Base-by-base conservation (phyloP, 352 stramenopile genomes). In the Phytophthora sp. region DNA sequence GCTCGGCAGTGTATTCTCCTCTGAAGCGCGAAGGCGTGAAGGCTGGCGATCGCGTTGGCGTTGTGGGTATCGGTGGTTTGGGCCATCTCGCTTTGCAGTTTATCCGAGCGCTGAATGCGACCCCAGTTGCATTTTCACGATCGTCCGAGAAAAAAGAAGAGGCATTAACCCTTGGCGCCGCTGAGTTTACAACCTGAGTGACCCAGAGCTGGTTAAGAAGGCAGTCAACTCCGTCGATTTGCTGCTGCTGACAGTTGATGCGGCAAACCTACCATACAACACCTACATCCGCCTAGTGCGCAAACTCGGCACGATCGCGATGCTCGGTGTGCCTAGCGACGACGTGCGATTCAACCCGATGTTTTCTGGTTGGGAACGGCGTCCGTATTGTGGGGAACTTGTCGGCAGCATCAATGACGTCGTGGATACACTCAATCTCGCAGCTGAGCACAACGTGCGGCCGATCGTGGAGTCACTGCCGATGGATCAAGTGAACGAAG, bases 391-490 rank as follows among this genome's bases (percentile, higher is more conserved):
- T 77, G 10, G 88, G 89, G 38, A 90, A 66, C 42, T 26, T 84
- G 87, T 97, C 56, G 88, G 90, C 20, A 78, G 88, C 51, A 82
- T 92, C 28, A 42, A 69, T 9, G 82, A 94, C 48, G 89, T 88
- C 9, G 69, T 88, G 44, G 79, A 95, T 15, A 92, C 95, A 72
- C 64, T 97, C 3, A 61, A 88, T 24, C 74, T 97, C 18, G 94
- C 87, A 23, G 66, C 66, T 5, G 49, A 77, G 35, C 70, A 89
- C 35, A 69, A 87, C 8, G 82, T 93, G 20, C 58, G 62, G 8
- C 56, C 61, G 9, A 59, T 77, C 18, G 60, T 76, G 24, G 34
- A 81, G 56, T 54, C 62, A 24, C 35, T 77, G 44, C 59, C 74
- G 13, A 76, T 79, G 63, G 30, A n/a, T 17, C 35, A 79, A 27